Percentiles rank a stretch among this genome's conserved stretches.
Conservation (phyloP, 352 stramenopile genomes). For the Thraustochytrium sp. region DNA sequence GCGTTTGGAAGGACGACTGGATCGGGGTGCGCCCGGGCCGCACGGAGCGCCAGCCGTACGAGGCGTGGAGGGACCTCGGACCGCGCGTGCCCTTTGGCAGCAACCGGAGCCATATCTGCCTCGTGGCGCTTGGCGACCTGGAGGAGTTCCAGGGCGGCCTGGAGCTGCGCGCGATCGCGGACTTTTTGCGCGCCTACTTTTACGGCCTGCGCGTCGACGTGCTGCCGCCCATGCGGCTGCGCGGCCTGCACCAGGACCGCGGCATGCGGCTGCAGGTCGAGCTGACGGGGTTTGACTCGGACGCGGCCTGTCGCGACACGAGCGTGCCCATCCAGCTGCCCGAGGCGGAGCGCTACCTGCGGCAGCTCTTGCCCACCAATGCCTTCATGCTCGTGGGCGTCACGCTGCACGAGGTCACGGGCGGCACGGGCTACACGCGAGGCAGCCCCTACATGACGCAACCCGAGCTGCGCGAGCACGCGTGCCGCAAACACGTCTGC, state of each 20-base stretch:
- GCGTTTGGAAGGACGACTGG: slow-evolving; percentile 32
- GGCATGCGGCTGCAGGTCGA: slow-evolving; percentile 14
- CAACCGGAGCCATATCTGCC: slow-evolving; percentile 25
- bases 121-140: slow-evolving; percentile 28
- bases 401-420: not conserved
- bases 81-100: not conserved
- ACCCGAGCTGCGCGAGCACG: not conserved
- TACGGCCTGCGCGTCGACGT: not conserved
- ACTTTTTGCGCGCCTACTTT: slow-evolving; percentile 11
- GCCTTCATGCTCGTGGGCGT: slow-evolving; percentile 20
- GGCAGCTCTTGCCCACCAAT: not conserved
- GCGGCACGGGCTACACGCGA: not conserved
- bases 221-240: slow-evolving; percentile 1
- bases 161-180: not conserved
- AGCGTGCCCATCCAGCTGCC: not conserved
- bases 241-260: slow-evolving; percentile 16
- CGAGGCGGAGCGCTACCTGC: not conserved
- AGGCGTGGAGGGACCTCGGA: not conserved
- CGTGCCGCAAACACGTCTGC: not conserved
- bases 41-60: not conserved
- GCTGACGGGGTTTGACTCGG: not conserved
- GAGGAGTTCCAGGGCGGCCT: not conserved
- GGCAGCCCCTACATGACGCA: not conserved
- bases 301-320: not conserved
- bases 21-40: not conserved